Evolutionary conservation across 305 asterid genomes (phyloP).

Genomic region (Rubia occidens): DNA sequence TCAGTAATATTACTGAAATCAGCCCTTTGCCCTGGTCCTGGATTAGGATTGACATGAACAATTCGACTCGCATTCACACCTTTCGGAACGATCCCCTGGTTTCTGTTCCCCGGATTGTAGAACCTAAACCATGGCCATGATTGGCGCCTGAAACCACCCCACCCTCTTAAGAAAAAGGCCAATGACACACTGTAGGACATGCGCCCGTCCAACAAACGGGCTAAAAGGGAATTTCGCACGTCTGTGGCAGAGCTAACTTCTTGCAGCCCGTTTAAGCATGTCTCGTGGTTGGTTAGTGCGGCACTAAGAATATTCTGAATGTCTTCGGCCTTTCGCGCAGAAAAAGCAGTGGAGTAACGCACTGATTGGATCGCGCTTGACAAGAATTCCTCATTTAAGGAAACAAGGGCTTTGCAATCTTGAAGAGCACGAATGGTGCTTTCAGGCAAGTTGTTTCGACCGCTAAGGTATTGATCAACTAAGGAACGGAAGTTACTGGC

Average conservation of each 20-base stretch:
- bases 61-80: slow-evolving; percentile 2
- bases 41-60: slow-evolving; percentile 23
- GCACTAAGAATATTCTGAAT: slow-evolving; percentile 26
- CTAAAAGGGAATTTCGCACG: slow-evolving; percentile 8
- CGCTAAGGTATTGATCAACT: slow-evolving; percentile 1
- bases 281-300: slow-evolving; percentile 22
- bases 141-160: slow-evolving; percentile 10
- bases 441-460: slow-evolving; percentile 1
- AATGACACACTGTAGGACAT: slow-evolving; percentile 22
- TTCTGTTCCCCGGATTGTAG: not conserved
- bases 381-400: slow-evolving; percentile 18
- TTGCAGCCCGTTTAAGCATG: slow-evolving; percentile 24
- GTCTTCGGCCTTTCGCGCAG: slow-evolving; percentile 1
- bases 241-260: slow-evolving; percentile 2
- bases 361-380: slow-evolving; percentile 2
- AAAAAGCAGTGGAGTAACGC: not conserved
- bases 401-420: slow-evolving; percentile 21
- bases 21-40: slow-evolving; percentile 21
- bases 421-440: slow-evolving; percentile 23
- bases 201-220: slow-evolving; percentile 18
- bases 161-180: slow-evolving; percentile 23
- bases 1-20: slow-evolving; percentile 25
- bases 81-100: too few species aligned
- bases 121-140: slow-evolving; percentile 1
- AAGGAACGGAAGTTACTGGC: slow-evolving; percentile 11